A percentile compares a stretch with the other conserved stretches of the same genome.
Evolutionary conservation across 495 filamentous ascomycete species (phyloP).

Genomic region (Penicillium antarcticum): DNA sequence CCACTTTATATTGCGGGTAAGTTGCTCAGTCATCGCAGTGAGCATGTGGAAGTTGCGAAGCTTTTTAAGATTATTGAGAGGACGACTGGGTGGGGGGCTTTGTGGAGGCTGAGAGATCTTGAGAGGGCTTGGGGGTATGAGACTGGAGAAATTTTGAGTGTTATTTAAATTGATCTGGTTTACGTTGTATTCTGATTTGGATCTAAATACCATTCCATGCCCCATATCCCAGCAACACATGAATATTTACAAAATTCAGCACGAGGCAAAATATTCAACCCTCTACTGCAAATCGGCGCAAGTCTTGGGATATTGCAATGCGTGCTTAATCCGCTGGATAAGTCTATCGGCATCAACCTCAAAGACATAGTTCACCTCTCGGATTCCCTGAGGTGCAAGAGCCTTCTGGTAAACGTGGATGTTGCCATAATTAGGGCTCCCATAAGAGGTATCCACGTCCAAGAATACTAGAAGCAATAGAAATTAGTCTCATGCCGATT

Average conservation of each 20-base stretch:
- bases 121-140: constrained; percentile 40
- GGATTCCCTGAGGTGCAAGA: constrained; percentile 26
- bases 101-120: constrained; percentile 39
- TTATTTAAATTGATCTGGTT: constrained; percentile 9
- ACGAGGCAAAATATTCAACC: no score
- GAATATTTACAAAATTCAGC: background rate
- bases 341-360: constrained; percentile 28
- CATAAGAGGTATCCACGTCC: constrained; percentile 33
- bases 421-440: constrained; percentile 33
- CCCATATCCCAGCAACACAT: background rate
- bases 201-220: background rate
- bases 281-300: constrained; percentile 14
- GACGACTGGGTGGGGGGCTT: constrained; percentile 37
- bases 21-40: constrained; percentile 35
- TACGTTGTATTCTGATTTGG: background rate
- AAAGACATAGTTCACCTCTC: constrained; percentile 32
- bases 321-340: constrained; percentile 27
- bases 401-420: constrained; percentile 33
- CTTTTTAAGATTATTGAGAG: constrained; percentile 35
- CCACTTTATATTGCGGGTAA: constrained; percentile 44
- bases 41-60: constrained; percentile 34
- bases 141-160: constrained; percentile 20
- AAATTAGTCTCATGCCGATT: background rate
- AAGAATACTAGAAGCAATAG: constrained; percentile 20
- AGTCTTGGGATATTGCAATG: constrained; percentile 26